Base-by-base conservation (phyloP, 2,329 filamentous ascomycete species). In the Leptoxyphium fumago region DNA sequence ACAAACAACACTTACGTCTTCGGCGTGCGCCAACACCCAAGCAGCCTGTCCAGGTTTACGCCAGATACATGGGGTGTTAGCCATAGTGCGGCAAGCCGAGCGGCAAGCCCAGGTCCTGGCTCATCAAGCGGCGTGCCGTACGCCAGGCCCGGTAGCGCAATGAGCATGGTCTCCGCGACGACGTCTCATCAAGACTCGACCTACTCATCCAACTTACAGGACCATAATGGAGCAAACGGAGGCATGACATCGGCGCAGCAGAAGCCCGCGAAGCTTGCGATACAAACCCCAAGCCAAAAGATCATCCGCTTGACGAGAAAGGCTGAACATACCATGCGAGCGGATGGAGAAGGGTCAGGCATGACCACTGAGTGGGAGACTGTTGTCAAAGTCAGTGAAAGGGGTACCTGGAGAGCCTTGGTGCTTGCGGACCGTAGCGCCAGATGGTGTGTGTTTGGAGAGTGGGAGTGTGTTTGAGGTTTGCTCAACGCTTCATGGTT, bases 1-100 rank as follows among this genome's bases (percentile, higher is more conserved):
- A 72, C 94, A 45, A 95, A 96, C 68, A 96, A 98, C 61, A 98
- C 91, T 0, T 98, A 95, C 59, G 89, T 98, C 26, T 98, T 98
- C 62, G 84, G 84, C 43, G 83, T 98, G 48, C 84, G 91, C 39
- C 91, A 98, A 59, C 88, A 98, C 59, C 84, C 88, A 0, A 82
- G 85, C 1, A 74, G 73, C 1, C 64, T 74, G 0, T 64, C 64
- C 2, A 57, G 60, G 36, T 58, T 64, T 51, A 57, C 56, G 1
- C 61, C 61, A 3, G 61, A 63, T 42, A 62, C 60, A n/a, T 63
- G 59, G 58, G 58, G 58, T 32, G 52, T 56, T 9, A 52, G 44
- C 38, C 42, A 45, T 14, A 40, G 10, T 28, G 46, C 39, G 21
- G 41, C 55, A 36, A 62, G 61, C 10, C 69, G 72, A 1, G 67